Evolutionary conservation across 441 rosid species (phyloP).

Genomic region (Kokia cookei): DNA sequence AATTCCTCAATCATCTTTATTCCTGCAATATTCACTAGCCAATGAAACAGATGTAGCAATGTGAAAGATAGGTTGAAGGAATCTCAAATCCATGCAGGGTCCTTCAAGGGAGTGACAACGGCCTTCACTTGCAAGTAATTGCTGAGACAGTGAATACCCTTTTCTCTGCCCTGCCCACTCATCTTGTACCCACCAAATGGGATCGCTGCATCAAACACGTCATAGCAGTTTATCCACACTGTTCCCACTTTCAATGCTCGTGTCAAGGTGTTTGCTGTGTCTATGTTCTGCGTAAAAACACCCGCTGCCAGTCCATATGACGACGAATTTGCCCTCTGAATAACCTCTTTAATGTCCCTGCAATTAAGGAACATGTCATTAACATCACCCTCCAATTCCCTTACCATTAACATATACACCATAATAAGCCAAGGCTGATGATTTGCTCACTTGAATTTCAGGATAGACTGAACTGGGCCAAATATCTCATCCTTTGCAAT

Average conservation of each 20-base stretch:
- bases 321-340: slow-evolving; percentile 48
- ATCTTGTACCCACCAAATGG: slow-evolving; percentile 85
- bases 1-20: neutral
- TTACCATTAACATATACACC: neutral
- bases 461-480: slow-evolving; percentile 82
- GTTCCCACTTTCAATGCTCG: slow-evolving; percentile 56
- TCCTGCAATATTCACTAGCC: neutral
- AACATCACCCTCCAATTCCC: neutral
- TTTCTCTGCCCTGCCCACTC: slow-evolving; percentile 81
- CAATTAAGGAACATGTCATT: neutral
- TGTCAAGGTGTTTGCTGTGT: slow-evolving; percentile 55
- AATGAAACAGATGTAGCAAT: neutral
- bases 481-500: slow-evolving; percentile 84
- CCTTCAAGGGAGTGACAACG: slow-evolving; percentile 65
- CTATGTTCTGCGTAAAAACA: slow-evolving; percentile 56
- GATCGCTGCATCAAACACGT: slow-evolving; percentile 48
- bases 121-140: slow-evolving; percentile 83
- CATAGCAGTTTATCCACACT: slow-evolving; percentile 69
- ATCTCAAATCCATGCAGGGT: slow-evolving; percentile 71
- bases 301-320: slow-evolving; percentile 66
- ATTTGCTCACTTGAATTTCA: slow-evolving; percentile 55
- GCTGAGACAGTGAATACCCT: slow-evolving; percentile 53
- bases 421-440: neutral
- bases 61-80: neutral
- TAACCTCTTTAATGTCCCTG: slow-evolving; percentile 67